Evolutionary conservation across 1,284 basidiomycete species (phyloP), one percentile per base, ranked within the genome.

Genomic region (Leccinum subfulvum): DNA sequence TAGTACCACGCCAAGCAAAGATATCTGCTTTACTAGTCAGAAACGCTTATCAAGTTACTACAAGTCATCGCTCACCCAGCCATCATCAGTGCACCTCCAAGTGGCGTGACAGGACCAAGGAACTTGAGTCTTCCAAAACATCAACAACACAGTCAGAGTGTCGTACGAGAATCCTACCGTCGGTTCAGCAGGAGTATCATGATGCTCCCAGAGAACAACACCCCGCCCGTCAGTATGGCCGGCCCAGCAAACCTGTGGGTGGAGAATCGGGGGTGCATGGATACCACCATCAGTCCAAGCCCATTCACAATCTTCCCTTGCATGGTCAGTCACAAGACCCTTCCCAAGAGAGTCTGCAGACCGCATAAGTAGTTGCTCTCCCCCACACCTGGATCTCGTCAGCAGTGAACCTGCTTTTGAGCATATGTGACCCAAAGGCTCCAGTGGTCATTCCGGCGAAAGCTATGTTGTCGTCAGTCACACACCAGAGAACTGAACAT

Each of bases 61-160:
- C 41, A 44, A 37, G 14, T 59, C 58, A 49, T 49, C 21, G 65
- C 88, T 80, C 71, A 93, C 90, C 92, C 92, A 58, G 86, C 84
- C 69, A 93, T 91, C 88, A 92, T 89, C 2, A 85, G 67, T 26
- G 84, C 64, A 2, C 88, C 92, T 3, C 91, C 92, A 18, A 94
- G 66, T 0, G 92, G 92, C 13, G 92, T 94, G 54, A 92, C 74
- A 3, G 90, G 91, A 0, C 91, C 92, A 53, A 93, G 71, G 63
- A 84, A 80, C 69, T 77, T 86, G 66, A 85, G 76, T 51, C 87
- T 89, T 66, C 14, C 10, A 56, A 58, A 59, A 39, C n/a, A 28
- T 65, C 35, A 73, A 56, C 23, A 73, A 55, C 26, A 10, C 28
- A 53, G 11, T 26, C 28, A 6, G 54, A 11, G 60, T n/a, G 8